These are phyloP conservation scores for Aspergillus fructus DNA, from an alignment of 2,329 filamentous ascomycete genomes.

Conservation along the genomic window DNA sequence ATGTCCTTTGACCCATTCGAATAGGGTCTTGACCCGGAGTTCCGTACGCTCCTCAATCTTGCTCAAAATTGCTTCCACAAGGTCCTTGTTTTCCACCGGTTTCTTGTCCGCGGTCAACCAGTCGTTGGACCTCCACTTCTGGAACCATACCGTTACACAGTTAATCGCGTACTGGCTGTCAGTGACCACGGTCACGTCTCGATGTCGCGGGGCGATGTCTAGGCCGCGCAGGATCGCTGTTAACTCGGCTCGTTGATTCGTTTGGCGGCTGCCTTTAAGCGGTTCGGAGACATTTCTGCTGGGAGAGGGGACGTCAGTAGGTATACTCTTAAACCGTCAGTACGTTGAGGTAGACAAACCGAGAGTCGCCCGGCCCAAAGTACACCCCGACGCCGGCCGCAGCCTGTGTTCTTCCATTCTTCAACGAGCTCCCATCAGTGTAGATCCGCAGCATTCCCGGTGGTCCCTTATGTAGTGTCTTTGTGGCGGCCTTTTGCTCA, in stretches of 20 bases:
- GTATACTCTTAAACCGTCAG: background rate
- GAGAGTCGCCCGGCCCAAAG: conserved; percentile 59
- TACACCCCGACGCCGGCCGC: conserved; percentile 64
- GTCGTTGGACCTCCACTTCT: conserved; percentile 70
- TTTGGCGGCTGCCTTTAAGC: conserved; percentile 72
- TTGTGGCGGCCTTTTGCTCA: conserved; percentile 50
- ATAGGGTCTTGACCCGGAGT: conserved; percentile 63
- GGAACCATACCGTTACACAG: conserved; percentile 82
- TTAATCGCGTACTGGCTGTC: conserved; percentile 91
- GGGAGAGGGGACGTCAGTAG: conserved; percentile 22
- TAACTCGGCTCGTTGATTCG: conserved; percentile 94
- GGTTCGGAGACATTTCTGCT: conserved; percentile 72
- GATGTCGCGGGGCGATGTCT: conserved; percentile 67
- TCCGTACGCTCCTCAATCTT: conserved; percentile 69
- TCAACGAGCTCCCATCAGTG: conserved; percentile 62
- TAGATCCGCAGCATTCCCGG: conserved; percentile 59
- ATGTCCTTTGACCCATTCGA: conserved; percentile 92
- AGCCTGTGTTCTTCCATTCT: conserved; percentile 57
- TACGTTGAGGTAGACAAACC: conserved; percentile 40
- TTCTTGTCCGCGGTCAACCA: conserved; percentile 75
- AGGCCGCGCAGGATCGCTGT: conserved; percentile 83
- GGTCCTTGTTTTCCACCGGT: conserved; percentile 80
- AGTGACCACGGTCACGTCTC: conserved; percentile 74
- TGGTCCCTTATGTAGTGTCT: conserved; percentile 41
- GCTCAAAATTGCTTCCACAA: conserved; percentile 70